phyloP scores from a whole-genome alignment of 495 filamentous ascomycete genomes.

The Hypomontagnella monticulosa region DNA sequence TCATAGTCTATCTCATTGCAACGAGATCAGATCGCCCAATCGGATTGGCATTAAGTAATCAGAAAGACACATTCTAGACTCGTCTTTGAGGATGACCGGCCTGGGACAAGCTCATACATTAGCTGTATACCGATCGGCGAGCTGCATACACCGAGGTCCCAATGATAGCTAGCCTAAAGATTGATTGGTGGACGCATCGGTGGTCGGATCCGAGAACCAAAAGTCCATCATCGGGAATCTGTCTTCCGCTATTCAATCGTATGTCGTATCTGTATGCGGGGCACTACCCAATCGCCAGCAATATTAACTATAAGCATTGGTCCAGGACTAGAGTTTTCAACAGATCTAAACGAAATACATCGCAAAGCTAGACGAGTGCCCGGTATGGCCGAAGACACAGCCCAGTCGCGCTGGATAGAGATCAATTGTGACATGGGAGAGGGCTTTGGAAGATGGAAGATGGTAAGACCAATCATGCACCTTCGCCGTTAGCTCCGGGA shows the following conservation, averaged over 20 bases:
- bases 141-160: neutral
- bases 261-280: conserved; percentile 7
- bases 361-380: neutral
- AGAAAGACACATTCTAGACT: no score
- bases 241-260: no score
- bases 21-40: no score
- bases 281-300: neutral
- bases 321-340: no score
- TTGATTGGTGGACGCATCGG: conserved; percentile 6
- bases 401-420: conserved; percentile 24
- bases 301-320: no score
- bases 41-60: no score
- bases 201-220: neutral
- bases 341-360: no score
- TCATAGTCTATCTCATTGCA: no score
- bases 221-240: no score
- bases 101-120: no score
- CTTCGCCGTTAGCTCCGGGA: neutral
- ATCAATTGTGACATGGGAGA: conserved; percentile 50
- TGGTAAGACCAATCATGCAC: conserved; percentile 12
- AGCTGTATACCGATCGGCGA: neutral
- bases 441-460: conserved; percentile 46
- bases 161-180: neutral
- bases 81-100: no score
- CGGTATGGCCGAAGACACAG: conserved; percentile 33